phyloP scores from a whole-genome alignment of 768 basidiomycete species.

The Suillus occidentalis region DNA sequence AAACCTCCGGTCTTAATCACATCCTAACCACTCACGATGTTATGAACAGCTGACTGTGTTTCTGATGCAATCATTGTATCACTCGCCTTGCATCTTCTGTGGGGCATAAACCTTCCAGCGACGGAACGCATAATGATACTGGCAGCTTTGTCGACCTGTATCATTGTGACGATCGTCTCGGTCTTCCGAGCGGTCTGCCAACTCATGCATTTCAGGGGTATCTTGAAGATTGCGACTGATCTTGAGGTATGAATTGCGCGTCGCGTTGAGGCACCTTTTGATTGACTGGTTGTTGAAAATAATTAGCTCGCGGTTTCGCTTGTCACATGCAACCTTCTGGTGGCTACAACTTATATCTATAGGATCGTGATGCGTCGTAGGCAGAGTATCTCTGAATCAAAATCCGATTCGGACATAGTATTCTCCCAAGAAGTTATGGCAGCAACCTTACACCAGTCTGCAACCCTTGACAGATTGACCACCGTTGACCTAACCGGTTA shows the following conservation, averaged over 20 bases:
- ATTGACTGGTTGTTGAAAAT: conserved; percentile 1
- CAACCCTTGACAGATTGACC: not conserved
- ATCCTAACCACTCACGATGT: not conserved
- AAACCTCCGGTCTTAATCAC: not conserved
- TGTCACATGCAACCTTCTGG: conserved; percentile 43
- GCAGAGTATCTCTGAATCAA: not conserved
- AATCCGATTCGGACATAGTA: not conserved
- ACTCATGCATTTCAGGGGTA: conserved; percentile 29
- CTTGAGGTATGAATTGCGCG: conserved; percentile 38
- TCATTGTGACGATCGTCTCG: conserved; percentile 46
- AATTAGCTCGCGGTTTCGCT: conserved; percentile 37
- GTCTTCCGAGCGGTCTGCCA: conserved; percentile 43
- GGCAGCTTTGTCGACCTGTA: conserved; percentile 52
- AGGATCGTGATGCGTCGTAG: conserved; percentile 13
- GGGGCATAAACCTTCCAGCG: conserved; percentile 40
- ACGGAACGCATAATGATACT: conserved; percentile 42
- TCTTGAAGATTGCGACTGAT: conserved; percentile 31
- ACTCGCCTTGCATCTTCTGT: conserved; percentile 46
- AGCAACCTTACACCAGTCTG: not conserved
- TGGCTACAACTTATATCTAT: conserved; percentile 37
- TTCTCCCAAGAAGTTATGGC: not conserved
- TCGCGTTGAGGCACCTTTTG: not conserved
- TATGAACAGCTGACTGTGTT: conserved; percentile 42
- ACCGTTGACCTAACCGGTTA: not conserved
- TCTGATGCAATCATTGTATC: conserved; percentile 47